Evolutionary conservation across 2,329 filamentous ascomycete species (phyloP), one percentile per base, ranked within the genome.

Genomic region (Sclerotinia nivalis): DNA sequence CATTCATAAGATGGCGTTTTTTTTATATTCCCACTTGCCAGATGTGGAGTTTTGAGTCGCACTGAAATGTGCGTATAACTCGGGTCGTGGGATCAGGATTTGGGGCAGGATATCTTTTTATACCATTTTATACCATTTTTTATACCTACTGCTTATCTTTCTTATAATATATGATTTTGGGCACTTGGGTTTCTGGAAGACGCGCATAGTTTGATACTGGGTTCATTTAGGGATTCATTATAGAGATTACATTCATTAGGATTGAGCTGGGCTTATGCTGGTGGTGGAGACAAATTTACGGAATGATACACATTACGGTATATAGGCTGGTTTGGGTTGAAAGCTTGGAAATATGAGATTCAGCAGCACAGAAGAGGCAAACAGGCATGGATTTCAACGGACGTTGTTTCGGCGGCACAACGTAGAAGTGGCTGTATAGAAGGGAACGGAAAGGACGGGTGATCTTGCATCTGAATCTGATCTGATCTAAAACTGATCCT

Each of bases 1-100:
- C 67, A 69, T 43, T 43, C 10, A 43, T 66, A 50, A 69, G 67
- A 56, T 64, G 67, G 67, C 67, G 67, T 69, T 69, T 56, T 56
- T 67, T 54, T 43, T 61, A 45, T 56, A 62, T 64, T 64, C 34
- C 45, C 60, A 37, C 28, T 62, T 50, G 8, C 60, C 60, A 62
- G 45, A 66, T 52, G 34, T 56, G 62, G 62, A 56, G 50, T 66
- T 66, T 56, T 56, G 18, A 40, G 62, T 43, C 22, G 62, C 52
- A 45, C 49, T 34, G 18, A 56, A 45, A 45, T 43, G 37, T 56
- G 52, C 37, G n/a, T 25, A 31, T 18, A 9, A 43, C 62, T 66
- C 34, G 15, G 49, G 40, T 56, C n/a, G 34, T 40, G 49, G 49
- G 47, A 54, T 56, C 52, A 45, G 49, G 49, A 66, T 28, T 31